Percentiles rank a stretch among this genome's conserved stretches.
phyloP scores from a whole-genome alignment of 1,284 basidiomycete genomes.

The Dichomitus squalens region DNA sequence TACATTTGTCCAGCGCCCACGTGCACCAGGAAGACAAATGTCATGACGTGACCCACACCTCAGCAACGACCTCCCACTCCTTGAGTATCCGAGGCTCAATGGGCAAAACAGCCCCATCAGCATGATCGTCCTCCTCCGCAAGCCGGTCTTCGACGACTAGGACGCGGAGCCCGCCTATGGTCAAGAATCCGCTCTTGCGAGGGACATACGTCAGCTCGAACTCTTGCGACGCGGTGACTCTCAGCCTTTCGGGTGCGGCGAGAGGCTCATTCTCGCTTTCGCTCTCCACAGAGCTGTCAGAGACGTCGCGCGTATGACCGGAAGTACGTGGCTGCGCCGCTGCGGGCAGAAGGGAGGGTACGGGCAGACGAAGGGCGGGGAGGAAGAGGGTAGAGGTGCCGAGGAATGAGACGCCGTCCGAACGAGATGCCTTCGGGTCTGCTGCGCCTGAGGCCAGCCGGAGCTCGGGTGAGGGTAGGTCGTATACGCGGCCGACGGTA shows the following conservation, averaged over 20 bases:
- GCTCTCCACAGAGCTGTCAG: slow-evolving; percentile 30
- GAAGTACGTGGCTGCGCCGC: background rate
- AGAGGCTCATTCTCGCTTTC: slow-evolving; percentile 37
- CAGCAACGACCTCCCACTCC: slow-evolving; percentile 70
- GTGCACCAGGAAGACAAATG: background rate
- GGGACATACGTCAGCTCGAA: slow-evolving; percentile 66
- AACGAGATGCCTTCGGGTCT: slow-evolving; percentile 1
- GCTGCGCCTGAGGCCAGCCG: slow-evolving; percentile 32
- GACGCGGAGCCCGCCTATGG: slow-evolving; percentile 65
- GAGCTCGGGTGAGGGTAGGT: slow-evolving; percentile 51
- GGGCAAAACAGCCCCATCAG: slow-evolving; percentile 39
- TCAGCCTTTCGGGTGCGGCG: slow-evolving; percentile 19
- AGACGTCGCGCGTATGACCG: slow-evolving; percentile 26
- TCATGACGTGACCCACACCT: slow-evolving; percentile 59
- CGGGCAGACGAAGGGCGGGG: slow-evolving; percentile 30
- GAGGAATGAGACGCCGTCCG: slow-evolving; percentile 44
- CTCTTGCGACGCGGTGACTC: slow-evolving; percentile 40
- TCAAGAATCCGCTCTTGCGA: slow-evolving; percentile 53
- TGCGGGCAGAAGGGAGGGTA: background rate
- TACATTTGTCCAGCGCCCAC: too few species aligned
- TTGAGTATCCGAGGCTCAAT: slow-evolving; percentile 49
- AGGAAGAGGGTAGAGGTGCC: slow-evolving; percentile 58
- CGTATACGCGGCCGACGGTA: slow-evolving; percentile 19
- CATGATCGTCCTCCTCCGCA: slow-evolving; percentile 44
- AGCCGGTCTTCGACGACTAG: slow-evolving; percentile 59